Evolutionary conservation across 495 filamentous ascomycete species (phyloP).

Genomic region (Lasiosphaeria ovina): DNA sequence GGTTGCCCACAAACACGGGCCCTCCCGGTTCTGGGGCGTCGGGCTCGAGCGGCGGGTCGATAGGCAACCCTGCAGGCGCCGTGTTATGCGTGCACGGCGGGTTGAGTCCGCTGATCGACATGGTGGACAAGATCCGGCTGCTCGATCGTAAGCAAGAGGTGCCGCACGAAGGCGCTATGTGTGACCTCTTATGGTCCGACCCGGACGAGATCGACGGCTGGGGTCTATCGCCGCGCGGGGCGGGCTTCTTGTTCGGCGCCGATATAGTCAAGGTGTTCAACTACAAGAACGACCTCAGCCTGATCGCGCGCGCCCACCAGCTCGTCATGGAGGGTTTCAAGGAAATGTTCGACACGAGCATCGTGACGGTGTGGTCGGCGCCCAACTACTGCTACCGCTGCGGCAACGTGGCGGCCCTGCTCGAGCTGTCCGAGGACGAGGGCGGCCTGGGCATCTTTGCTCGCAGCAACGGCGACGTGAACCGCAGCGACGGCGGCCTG

Average conservation of each 20-base stretch:
- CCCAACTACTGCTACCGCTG: conserved; percentile 99
- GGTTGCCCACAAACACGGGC: conserved; percentile 53
- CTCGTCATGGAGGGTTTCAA: conserved; percentile 99
- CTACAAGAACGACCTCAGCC: conserved; percentile 81
- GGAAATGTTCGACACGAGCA: conserved; percentile 94
- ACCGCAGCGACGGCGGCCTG: conserved; percentile 45
- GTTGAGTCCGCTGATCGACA: conserved; percentile 86
- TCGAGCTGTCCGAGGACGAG: conserved; percentile 88
- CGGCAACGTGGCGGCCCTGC: conserved; percentile 92
- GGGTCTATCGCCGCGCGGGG: conserved; percentile 91
- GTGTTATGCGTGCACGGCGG: conserved; percentile 96
- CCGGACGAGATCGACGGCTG: conserved; percentile 98
- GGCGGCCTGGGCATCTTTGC: conserved; percentile 70
- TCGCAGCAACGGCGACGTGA: conserved; percentile 77
- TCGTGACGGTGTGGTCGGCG: conserved; percentile 96
- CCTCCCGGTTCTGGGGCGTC: conserved; percentile 78
- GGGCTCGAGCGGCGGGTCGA: conserved; percentile 60
- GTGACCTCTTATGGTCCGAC: conserved; percentile 95
- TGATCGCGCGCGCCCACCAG: conserved; percentile 94
- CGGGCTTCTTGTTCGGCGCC: conserved; percentile 92
- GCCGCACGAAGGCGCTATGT: conserved; percentile 98
- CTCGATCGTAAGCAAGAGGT: conserved; percentile 98
- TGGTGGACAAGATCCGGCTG: conserved; percentile 91
- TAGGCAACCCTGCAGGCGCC: conserved; percentile 68
- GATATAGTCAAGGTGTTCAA: conserved; percentile 98